A percentile compares a stretch with the other conserved stretches of the same genome.
Conservation (phyloP, 441 rosid species). For the Macaranga tanarius region DNA sequence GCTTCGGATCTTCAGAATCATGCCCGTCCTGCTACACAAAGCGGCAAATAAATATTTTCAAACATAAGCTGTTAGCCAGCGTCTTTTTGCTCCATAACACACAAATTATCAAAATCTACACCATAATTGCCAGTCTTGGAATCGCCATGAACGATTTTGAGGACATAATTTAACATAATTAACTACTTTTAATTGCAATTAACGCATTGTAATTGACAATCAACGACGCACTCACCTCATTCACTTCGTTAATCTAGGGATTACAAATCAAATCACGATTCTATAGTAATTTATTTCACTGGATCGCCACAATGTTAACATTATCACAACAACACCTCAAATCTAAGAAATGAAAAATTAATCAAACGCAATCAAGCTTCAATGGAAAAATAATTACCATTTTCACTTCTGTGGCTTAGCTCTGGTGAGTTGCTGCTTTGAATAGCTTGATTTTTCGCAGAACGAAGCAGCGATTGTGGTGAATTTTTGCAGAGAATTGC, state of each 20-base stretch:
- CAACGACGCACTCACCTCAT: no score
- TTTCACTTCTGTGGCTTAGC: background rate
- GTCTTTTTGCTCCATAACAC: background rate
- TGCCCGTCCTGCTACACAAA: slow-evolving; percentile 59
- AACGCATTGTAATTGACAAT: no score
- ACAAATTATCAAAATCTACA: background rate
- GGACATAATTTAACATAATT: no score
- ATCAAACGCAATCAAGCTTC: no score
- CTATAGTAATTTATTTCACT: no score
- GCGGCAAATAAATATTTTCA: background rate
- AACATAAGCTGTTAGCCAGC: slow-evolving; percentile 9
- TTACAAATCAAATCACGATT: no score
- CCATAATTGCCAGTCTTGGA: background rate
- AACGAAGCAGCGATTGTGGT: background rate
- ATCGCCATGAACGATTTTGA: background rate
- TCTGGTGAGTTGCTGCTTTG: background rate
- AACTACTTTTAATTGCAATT: no score
- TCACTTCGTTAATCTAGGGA: no score
- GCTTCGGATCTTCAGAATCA: slow-evolving; percentile 65
- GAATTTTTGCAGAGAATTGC: background rate
- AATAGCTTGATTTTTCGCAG: background rate
- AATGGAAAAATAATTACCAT: slow-evolving; percentile 6
- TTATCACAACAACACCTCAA: no score
- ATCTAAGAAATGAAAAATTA: background rate
- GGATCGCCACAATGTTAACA: no score